Evolutionary conservation across 805 yeast species (phyloP), one percentile per base, ranked within the genome.

Genomic region (Saccharomycopsis selenospora): DNA sequence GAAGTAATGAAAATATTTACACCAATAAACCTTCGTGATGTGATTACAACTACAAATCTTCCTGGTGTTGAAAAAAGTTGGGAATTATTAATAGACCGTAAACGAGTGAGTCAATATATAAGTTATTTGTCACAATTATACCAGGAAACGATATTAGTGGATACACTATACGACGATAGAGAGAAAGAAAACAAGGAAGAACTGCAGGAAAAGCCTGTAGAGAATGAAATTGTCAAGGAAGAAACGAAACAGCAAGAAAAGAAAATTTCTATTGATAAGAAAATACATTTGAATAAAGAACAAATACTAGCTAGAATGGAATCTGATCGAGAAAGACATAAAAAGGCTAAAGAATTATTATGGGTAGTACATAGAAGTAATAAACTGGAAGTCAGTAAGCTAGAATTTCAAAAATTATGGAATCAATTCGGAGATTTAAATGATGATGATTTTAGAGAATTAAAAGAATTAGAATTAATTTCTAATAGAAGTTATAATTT

Each of bases 291-390:
- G 24, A 56, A 71, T 1, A 60, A 60, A 28, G 73, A 78, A 42
- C 87, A 82, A 55, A 79, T 85, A 14, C 61, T 88, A 14, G 73
- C 77, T 30, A 69, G 98, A 51, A 88, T 91, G 82, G 97, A 91
- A 61, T 90, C 83, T 53, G 98, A 91, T 61, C 70, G 99, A 56
- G 99, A 91, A 61, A 70, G 95, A 49, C 89, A 87, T 59, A 91
- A 91, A 61, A 74, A 85, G 55, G 76, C 84, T 11, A 88, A 90
- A 57, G 97, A 91, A 58, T 77, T 74, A 8, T 69, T 80, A 20
- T 88, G 96, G 95, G 73, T 80, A 7, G 79, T 83, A 0, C 72
- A 70, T 27, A 64, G 85, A 50, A 69, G 73, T 0, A 62, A 63
- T 11, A 70, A 64, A 1, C 45, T 53, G 28, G 57, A 56, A 33